Conservation (phyloP, 2,329 filamentous ascomycete species). For the Didymella sp. region DNA sequence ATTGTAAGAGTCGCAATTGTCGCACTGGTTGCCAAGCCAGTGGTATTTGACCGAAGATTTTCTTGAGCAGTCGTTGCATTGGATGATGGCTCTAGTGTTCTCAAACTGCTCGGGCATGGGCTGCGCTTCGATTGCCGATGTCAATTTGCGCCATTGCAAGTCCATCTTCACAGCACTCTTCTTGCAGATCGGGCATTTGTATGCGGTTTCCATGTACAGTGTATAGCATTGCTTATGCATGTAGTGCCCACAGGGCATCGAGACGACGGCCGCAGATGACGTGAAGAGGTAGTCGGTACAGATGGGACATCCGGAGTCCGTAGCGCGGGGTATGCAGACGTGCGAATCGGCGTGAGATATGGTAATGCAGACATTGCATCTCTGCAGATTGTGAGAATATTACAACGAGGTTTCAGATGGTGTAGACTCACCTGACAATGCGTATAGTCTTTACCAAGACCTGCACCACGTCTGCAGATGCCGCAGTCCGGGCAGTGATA, state of each 20-base stretch:
- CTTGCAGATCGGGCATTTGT: conserved; percentile 96
- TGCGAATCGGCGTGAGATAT: conserved; percentile 85
- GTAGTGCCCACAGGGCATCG: conserved; percentile 94
- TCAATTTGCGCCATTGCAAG: conserved; percentile 87
- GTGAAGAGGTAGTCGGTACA: conserved; percentile 97
- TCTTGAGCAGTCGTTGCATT: conserved; percentile 94
- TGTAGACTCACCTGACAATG: conserved; percentile 81
- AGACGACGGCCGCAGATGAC: conserved; percentile 84
- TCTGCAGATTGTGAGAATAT: conserved; percentile 28
- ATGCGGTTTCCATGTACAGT: conserved; percentile 85
- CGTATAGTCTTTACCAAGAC: conserved; percentile 94
- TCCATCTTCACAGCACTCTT: conserved; percentile 99
- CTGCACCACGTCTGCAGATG: conserved; percentile 89
- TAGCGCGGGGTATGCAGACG: conserved; percentile 92
- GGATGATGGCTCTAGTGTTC: conserved; percentile 79
- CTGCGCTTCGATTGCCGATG: conserved; percentile 83
- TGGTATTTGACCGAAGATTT: conserved; percentile 89
- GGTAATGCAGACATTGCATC: conserved; percentile 89
- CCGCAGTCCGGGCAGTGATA: conserved; percentile 97
- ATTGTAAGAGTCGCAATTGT: conserved; percentile 62
- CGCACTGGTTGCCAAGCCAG: conserved; percentile 93
- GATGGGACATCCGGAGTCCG: conserved; percentile 95
- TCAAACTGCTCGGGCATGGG: conserved; percentile 88
- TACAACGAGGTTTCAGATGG: conserved; percentile 13
- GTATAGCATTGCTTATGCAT: conserved; percentile 91